Percentiles rank a stretch among this genome's conserved stretches.
These are phyloP conservation scores for Ceratorhiza oryzae-sativae DNA, from an alignment of 1,284 basidiomycete species.

Conservation along the genomic window DNA sequence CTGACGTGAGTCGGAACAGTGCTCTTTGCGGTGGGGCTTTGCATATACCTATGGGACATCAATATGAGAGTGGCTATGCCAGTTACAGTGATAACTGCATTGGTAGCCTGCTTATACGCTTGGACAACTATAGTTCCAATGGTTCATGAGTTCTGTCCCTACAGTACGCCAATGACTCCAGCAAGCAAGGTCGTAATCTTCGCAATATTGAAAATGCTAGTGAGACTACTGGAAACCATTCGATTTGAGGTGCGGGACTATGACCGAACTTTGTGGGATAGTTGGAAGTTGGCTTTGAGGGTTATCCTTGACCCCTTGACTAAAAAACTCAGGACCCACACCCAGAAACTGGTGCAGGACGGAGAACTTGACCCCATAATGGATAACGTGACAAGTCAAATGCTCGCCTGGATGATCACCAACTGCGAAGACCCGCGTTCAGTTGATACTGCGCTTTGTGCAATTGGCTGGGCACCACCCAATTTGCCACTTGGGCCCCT, in stretches of 20 bases:
- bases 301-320: too few species aligned
- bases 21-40: not conserved
- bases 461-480: not conserved
- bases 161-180: not conserved
- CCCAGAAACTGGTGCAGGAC: too few species aligned
- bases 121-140: not conserved
- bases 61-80: not conserved
- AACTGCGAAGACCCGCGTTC: constrained; percentile 11
- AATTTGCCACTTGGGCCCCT: not conserved
- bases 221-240: too few species aligned
- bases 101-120: not conserved
- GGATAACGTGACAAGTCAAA: constrained; percentile 2
- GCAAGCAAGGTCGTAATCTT: too few species aligned
- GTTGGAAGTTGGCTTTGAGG: too few species aligned
- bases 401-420: constrained; percentile 13
- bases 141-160: not conserved
- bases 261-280: too few species aligned
- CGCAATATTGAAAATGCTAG: too few species aligned
- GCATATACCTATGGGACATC: constrained; percentile 5
- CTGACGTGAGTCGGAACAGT: not conserved
- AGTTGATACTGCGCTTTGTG: not conserved
- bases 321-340: too few species aligned
- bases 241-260: too few species aligned
- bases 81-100: not conserved
- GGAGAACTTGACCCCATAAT: too few species aligned